Evolutionary conservation across 1,284 basidiomycete species (phyloP).

Genomic region (Naganishia sp.): DNA sequence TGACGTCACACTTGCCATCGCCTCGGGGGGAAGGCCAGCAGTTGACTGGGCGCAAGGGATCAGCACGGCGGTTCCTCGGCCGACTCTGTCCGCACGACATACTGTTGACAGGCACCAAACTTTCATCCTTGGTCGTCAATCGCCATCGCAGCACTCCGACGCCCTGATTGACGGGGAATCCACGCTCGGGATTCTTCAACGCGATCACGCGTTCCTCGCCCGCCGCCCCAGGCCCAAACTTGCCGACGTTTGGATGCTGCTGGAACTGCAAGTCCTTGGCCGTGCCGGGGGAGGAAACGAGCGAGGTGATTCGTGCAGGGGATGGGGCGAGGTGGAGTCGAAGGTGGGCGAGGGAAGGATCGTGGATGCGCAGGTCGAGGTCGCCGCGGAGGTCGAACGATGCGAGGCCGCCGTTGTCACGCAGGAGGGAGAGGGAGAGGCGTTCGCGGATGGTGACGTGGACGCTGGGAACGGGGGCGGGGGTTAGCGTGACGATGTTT

Average conservation of each 20-base stretch:
- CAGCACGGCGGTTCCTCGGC: not conserved
- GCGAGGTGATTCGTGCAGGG: slow-evolving; percentile 42
- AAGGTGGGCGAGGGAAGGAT: slow-evolving; percentile 73
- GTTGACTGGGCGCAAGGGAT: slow-evolving; percentile 64
- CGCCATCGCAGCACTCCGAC: slow-evolving; percentile 92
- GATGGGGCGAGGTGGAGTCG: slow-evolving; percentile 66
- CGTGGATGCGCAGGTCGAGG: slow-evolving; percentile 84
- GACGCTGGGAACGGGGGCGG: slow-evolving; percentile 60
- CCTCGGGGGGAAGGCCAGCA: slow-evolving; percentile 94
- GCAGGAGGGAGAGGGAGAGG: slow-evolving; percentile 74
- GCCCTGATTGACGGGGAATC: slow-evolving; percentile 83
- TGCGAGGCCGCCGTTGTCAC: slow-evolving; percentile 81
- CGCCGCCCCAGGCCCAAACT: slow-evolving; percentile 64
- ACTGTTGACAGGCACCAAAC: slow-evolving; percentile 85
- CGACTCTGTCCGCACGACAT: slow-evolving; percentile 48
- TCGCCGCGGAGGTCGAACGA: slow-evolving; percentile 90
- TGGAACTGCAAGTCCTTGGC: slow-evolving; percentile 73
- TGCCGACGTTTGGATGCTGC: slow-evolving; percentile 92
- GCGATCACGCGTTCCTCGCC: slow-evolving; percentile 67
- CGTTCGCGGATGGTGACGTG: slow-evolving; percentile 84
- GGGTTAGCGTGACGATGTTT: not conserved
- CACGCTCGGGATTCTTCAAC: slow-evolving; percentile 76
- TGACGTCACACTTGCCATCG: slow-evolving; percentile 86
- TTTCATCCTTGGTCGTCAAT: slow-evolving; percentile 87
- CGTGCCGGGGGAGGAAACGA: slow-evolving; percentile 66